phyloP scores from a whole-genome alignment of 2,329 filamentous ascomycete species.

The Claviceps sorghi region DNA sequence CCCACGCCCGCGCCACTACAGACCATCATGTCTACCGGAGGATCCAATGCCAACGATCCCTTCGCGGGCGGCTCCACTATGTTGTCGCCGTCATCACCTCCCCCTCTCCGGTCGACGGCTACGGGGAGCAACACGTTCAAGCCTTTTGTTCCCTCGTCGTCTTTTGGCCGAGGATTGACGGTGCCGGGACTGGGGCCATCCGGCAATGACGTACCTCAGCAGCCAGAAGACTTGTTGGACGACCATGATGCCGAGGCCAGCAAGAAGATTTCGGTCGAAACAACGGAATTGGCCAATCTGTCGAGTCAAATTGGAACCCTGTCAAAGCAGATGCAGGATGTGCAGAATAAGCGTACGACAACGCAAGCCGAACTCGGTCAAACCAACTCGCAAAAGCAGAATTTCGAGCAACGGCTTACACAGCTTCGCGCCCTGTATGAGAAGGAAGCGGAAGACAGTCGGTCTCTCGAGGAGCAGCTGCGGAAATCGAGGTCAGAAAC shows the following conservation, averaged over 20 bases:
- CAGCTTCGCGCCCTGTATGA: conserved; percentile 84
- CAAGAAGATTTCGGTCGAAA: conserved; percentile 77
- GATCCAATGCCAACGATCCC: conserved; percentile 50
- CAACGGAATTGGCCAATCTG: conserved; percentile 83
- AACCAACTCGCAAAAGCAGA: conserved; percentile 73
- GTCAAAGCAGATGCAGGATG: conserved; percentile 86
- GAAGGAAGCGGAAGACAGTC: conserved; percentile 79
- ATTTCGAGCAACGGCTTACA: conserved; percentile 76
- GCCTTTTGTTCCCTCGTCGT: conserved; percentile 82
- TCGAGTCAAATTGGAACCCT: conserved; percentile 89
- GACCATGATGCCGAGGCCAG: conserved; percentile 80
- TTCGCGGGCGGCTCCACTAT: conserved; percentile 39
- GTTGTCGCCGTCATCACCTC: conserved; percentile 37
- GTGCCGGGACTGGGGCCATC: conserved; percentile 35
- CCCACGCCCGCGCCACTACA: conserved; percentile 41
- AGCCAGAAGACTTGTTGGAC: conserved; percentile 71
- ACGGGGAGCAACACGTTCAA: conserved; percentile 52
- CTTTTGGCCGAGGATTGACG: conserved; percentile 73
- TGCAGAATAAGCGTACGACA: conserved; percentile 64
- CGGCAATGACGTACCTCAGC: conserved; percentile 45
- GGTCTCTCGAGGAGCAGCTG: conserved; percentile 70
- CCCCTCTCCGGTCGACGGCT: conserved; percentile 36
- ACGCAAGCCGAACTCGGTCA: conserved; percentile 74
- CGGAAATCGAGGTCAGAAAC: conserved; percentile 63
- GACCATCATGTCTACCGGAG: conserved; percentile 55